Evolutionary conservation across 2,329 filamentous ascomycete genomes (phyloP).

Genomic region (Chaetomium sp.): DNA sequence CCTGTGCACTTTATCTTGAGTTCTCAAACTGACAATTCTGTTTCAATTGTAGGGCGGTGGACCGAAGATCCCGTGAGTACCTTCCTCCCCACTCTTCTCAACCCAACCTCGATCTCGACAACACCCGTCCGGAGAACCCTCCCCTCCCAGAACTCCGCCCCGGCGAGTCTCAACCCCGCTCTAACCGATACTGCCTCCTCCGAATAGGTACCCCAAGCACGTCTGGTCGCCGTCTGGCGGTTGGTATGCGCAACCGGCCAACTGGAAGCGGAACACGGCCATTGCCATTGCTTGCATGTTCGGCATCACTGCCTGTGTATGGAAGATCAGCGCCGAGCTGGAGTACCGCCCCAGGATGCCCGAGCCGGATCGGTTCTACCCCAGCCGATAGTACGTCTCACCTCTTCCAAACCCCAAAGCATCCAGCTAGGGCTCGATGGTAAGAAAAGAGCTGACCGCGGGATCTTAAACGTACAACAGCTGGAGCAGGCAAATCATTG

Average conservation of each 20-base stretch:
- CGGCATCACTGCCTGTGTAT: conserved; percentile 58
- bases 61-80: conserved; percentile 53
- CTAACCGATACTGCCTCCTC: too few relatives aligned
- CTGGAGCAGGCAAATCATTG: conserved; percentile 41
- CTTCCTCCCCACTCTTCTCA: background rate
- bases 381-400: conserved; percentile 73
- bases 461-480: conserved; percentile 22
- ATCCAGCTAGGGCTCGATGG: background rate
- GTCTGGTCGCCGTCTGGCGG: conserved; percentile 98
- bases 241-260: conserved; percentile 91
- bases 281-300: conserved; percentile 38
- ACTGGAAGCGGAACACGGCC: conserved; percentile 87
- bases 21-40: conserved; percentile 34
- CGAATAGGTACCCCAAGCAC: conserved; percentile 83
- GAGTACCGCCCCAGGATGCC: conserved; percentile 74
- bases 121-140: conserved; percentile 13
- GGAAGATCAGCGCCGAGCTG: conserved; percentile 65
- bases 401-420: conserved; percentile 14
- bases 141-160: too few relatives aligned
- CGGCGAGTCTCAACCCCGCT: too few relatives aligned
- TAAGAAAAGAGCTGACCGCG: background rate
- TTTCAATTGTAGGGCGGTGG: conserved; percentile 59
- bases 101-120: background rate
- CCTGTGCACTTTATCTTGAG: background rate
- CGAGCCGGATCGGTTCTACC: conserved; percentile 71